Conservation (phyloP, 2,329 filamentous ascomycete genomes). For the Teratosphaeria pseudoeucalypti region DNA sequence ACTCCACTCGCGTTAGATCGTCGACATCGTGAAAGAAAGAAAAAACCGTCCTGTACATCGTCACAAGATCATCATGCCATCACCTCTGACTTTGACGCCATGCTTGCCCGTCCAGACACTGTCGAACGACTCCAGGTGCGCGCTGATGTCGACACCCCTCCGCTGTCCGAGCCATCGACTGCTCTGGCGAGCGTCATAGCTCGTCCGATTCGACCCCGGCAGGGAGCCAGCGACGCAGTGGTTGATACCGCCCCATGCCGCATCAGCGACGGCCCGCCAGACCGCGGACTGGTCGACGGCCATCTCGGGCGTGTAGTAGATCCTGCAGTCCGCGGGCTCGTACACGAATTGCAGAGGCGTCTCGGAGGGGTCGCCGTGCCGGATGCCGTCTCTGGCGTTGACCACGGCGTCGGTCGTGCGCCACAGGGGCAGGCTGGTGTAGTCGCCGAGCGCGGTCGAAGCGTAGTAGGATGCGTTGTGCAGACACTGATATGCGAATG, state of each 20-base stretch:
- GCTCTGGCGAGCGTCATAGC: conserved; percentile 9
- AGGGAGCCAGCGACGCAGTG: conserved; percentile 22
- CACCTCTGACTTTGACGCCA: conserved; percentile 10
- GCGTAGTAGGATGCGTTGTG: conserved; percentile 19
- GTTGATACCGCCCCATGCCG: conserved; percentile 20
- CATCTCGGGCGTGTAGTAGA: conserved; percentile 44
- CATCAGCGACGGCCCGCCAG: conserved; percentile 34
- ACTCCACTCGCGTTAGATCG: background rate
- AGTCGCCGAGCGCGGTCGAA: conserved; percentile 17
- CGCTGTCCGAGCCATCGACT: background rate
- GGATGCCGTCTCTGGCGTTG: conserved; percentile 23
- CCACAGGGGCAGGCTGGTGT: conserved; percentile 17
- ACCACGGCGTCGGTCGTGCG: conserved; percentile 15
- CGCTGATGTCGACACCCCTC: conserved; percentile 12
- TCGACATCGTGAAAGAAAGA: background rate
- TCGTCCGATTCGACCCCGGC: conserved; percentile 2
- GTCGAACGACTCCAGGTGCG: conserved; percentile 10
- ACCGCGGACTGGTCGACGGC: conserved; percentile 36
- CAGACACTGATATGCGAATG: conserved; percentile 16
- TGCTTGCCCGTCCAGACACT: conserved; percentile 15
- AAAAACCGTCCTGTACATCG: background rate
- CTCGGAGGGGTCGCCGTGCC: conserved; percentile 27
- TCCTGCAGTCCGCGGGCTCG: conserved; percentile 41
- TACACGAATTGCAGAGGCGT: conserved; percentile 40
- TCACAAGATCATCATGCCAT: conserved; percentile 10